A percentile compares a stretch with the other conserved stretches of the same genome.
Evolutionary conservation across 2,329 filamentous ascomycete genomes (phyloP).

Genomic region (Fusarium nygamai): DNA sequence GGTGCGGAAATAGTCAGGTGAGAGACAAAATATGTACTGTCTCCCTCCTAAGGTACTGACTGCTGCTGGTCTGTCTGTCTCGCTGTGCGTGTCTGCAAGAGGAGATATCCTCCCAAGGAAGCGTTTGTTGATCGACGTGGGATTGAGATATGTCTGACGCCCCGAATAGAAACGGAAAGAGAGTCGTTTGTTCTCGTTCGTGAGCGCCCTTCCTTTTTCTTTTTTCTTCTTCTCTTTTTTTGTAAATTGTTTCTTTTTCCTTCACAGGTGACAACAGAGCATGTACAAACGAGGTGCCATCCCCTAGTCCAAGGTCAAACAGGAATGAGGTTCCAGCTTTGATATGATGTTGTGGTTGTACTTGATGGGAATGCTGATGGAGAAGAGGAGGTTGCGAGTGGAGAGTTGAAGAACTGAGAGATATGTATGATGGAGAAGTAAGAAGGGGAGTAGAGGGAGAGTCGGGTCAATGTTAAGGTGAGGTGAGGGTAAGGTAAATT

Average conservation of each 20-base stretch:
- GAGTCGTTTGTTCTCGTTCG: not conserved
- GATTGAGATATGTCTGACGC: not conserved
- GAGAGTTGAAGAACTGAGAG: not conserved
- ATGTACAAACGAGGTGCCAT: not conserved
- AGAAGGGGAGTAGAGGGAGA: constrained; percentile 7
- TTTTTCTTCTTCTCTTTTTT: not conserved
- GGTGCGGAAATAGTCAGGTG: constrained; percentile 38
- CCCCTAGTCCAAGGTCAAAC: not conserved
- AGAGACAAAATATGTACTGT: constrained; percentile 26
- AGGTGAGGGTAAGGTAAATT: constrained; percentile 3
- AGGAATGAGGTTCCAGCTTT: not conserved
- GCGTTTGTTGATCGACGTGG: not conserved
- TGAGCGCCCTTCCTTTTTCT: not conserved
- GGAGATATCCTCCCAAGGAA: constrained; percentile 6
- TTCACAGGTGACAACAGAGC: not conserved
- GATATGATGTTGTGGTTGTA: not conserved
- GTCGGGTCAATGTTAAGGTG: not conserved
- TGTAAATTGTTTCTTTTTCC: not conserved
- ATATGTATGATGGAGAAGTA: constrained; percentile 15
- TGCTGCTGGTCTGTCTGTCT: not conserved
- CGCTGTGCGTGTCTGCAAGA: constrained; percentile 15
- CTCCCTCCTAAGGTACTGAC: constrained; percentile 1
- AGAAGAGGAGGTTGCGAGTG: constrained; percentile 9
- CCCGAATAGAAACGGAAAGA: not conserved
- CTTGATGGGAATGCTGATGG: not conserved